phyloP scores from a whole-genome alignment of 352 stramenopile species.

The Globisporangium nodosum region DNA sequence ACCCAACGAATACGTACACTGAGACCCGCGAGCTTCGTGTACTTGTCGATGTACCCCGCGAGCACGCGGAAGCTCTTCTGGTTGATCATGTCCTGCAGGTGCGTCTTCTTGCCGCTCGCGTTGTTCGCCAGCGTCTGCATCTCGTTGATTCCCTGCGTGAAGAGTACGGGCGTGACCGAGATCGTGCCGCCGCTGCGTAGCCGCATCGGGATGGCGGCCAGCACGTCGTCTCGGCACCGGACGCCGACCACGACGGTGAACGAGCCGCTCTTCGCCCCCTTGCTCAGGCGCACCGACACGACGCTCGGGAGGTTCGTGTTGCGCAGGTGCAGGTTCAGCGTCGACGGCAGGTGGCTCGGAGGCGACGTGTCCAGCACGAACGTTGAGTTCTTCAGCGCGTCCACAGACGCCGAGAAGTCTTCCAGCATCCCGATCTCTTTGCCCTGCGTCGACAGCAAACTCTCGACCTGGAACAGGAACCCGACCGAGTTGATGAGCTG shows the following conservation, averaged over 20 bases:
- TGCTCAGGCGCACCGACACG: slow-evolving; percentile 63
- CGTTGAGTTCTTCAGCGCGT: slow-evolving; percentile 65
- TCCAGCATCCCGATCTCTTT: slow-evolving; percentile 96
- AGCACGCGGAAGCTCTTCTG: slow-evolving; percentile 60
- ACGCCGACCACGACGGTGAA: slow-evolving; percentile 58
- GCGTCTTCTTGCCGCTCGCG: slow-evolving; percentile 57
- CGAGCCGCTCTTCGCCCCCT: slow-evolving; percentile 32
- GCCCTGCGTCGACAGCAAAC: slow-evolving; percentile 90
- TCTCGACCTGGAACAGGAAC: slow-evolving; percentile 89
- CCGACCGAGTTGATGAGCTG: slow-evolving; percentile 57
- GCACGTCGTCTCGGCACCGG: slow-evolving; percentile 35
- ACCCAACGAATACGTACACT: slow-evolving; percentile 16
- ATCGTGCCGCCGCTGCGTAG: slow-evolving; percentile 49
- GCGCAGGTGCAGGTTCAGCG: slow-evolving; percentile 75
- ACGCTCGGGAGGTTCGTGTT: slow-evolving; percentile 64
- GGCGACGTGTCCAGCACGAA: slow-evolving; percentile 68
- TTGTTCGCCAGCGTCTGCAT: slow-evolving; percentile 80
- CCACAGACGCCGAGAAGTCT: slow-evolving; percentile 76
- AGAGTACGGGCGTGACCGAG: slow-evolving; percentile 54
- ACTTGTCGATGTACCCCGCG: slow-evolving; percentile 54
- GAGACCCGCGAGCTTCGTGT: slow-evolving; percentile 40
- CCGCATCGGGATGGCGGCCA: slow-evolving; percentile 32
- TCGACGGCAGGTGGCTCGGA: slow-evolving; percentile 52
- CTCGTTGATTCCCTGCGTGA: slow-evolving; percentile 78
- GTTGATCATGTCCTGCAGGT: slow-evolving; percentile 71